Conservation (phyloP, 2,329 filamentous ascomycete species). For the Aspergillus persii region DNA sequence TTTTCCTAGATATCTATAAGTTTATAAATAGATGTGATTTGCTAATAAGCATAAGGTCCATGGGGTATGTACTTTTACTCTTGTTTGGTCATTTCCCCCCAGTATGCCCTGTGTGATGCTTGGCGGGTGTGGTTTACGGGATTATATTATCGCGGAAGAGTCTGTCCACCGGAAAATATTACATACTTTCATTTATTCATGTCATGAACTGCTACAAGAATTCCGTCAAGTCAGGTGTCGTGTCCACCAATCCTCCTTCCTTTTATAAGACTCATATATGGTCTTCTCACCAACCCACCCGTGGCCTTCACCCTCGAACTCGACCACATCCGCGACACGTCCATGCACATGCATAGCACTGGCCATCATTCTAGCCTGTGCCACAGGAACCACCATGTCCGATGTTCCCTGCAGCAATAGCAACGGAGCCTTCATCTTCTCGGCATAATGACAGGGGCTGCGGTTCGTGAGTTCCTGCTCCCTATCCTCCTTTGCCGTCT, state of each 20-base stretch:
- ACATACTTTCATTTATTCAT: too few relatives aligned
- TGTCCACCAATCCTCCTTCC: constrained; percentile 7
- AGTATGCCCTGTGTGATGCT: too few relatives aligned
- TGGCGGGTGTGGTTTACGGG: too few relatives aligned
- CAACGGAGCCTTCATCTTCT: constrained; percentile 51
- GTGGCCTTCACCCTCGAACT: constrained; percentile 53
- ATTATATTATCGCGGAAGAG: too few relatives aligned
- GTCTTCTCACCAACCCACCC: constrained; percentile 33
- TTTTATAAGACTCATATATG: constrained; percentile 18
- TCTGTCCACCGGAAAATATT: too few relatives aligned
- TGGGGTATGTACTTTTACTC: too few relatives aligned
- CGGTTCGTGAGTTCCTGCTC: constrained; percentile 45
- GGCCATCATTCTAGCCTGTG: constrained; percentile 56
- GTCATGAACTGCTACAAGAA: too few relatives aligned
- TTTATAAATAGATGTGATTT: too few relatives aligned
- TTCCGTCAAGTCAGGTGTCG: neutral
- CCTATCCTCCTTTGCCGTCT: constrained; percentile 40
- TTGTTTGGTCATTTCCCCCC: too few relatives aligned
- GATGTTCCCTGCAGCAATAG: constrained; percentile 56
- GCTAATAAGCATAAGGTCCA: too few relatives aligned
- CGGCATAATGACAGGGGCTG: constrained; percentile 50
- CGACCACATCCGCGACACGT: constrained; percentile 48
- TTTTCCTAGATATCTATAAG: too few relatives aligned
- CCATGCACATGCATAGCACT: constrained; percentile 43
- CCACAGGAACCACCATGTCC: constrained; percentile 59